phyloP scores from a whole-genome alignment of 495 filamentous ascomycete genomes.

The Penicillium canariense region DNA sequence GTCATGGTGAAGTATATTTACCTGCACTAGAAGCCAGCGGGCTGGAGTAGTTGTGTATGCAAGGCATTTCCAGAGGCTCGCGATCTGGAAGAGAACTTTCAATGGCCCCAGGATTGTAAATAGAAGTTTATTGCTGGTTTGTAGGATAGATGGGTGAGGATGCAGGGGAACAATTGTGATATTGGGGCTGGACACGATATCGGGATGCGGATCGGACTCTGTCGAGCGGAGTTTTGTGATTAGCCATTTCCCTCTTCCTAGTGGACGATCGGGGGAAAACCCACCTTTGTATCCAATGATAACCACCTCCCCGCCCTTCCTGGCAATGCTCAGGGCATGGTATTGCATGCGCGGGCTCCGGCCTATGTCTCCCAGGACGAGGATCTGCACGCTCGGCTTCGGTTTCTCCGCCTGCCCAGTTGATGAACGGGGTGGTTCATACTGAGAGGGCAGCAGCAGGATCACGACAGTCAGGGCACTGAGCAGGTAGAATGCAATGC shows the following conservation, averaged over 20 bases:
- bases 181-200: conserved; percentile 59
- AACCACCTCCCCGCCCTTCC: conserved; percentile 74
- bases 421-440: conserved; percentile 26
- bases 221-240: not conserved
- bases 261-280: not conserved
- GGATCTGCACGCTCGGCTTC: conserved; percentile 62
- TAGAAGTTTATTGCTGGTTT: conserved; percentile 66
- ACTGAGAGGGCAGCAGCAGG: conserved; percentile 51
- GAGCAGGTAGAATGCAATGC: conserved; percentile 48
- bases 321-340: conserved; percentile 90
- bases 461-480: conserved; percentile 50
- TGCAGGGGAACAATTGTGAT: conserved; percentile 68
- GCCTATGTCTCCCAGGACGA: conserved; percentile 98
- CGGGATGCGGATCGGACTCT: conserved; percentile 74
- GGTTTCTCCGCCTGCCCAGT: conserved; percentile 4
- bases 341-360: conserved; percentile 98
- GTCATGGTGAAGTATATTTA: conserved; percentile 20
- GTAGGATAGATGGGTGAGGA: conserved; percentile 58
- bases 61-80: conserved; percentile 64
- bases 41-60: conserved; percentile 69
- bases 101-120: conserved; percentile 79
- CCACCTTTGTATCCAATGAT: conserved; percentile 85
- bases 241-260: not conserved
- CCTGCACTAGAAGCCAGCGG: conserved; percentile 80
- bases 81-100: conserved; percentile 82